Evolutionary conservation across 371 early-diverging fungal species (phyloP), one percentile per base, ranked within the genome.

Genomic region (Syncephalastrum contaminatum): DNA sequence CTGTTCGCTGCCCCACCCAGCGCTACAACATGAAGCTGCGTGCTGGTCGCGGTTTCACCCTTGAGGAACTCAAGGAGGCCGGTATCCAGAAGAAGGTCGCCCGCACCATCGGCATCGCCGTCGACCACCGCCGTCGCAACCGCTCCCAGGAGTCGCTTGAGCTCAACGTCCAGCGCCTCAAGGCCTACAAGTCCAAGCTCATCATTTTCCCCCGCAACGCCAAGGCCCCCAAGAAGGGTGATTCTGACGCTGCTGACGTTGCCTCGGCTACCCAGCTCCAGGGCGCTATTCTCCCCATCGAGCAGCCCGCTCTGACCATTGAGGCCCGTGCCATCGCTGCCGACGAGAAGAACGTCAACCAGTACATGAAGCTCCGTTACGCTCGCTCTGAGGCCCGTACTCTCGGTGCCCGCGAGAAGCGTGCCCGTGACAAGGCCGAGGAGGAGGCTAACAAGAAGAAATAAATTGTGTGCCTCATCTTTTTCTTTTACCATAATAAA

Each of bases 1-100:
- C 96, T 63, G 98, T 99, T 56, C 90, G 95, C 67, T 96, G 97
- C 83, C 97, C 92, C 46, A 98, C 99, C 62, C 72, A 95, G 72
- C 94, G 94, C 81, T 99, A 99, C 94, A 99, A 99, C 94, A 91
- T 83, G 82, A 98, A 98, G 89, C 83, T 97, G 65, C 88, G 99
- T 70, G 85, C 91, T 66, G 99, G 99, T 61, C 89, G 97, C 72
- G 99, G 99, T 62, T 99, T 99, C 89, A 97, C 99, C 54, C 81
- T 94, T 47, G 98, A 95, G 60, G 99, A 99, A 86, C 88, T 98
- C 62, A 92, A 97, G 85, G 93, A 84, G 66, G 99, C 99, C 66
- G 98, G 98, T 63, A 77, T 99, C 75, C 78, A 85, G 64, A 88
- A 91, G 75, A 94, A 94, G 83, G 87, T 95, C 76, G 99, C 99